Percentiles rank a stretch among this genome's conserved stretches.
These are phyloP conservation scores for Fusarium temperatum DNA, from an alignment of 2,329 filamentous ascomycete genomes.

Conservation along the genomic window DNA sequence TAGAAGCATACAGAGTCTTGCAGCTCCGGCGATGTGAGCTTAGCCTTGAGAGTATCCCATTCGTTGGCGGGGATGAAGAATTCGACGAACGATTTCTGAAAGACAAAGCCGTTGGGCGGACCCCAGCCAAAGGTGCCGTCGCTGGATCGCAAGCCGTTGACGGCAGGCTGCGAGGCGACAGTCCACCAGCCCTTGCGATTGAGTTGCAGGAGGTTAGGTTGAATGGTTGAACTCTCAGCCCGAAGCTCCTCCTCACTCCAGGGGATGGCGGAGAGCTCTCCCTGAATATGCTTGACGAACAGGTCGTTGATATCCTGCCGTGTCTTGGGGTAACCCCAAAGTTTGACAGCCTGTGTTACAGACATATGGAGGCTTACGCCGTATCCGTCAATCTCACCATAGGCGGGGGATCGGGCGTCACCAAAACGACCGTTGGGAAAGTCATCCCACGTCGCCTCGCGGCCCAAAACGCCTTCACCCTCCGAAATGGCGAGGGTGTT, in stretches of 20 bases:
- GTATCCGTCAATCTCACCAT: conserved; percentile 98
- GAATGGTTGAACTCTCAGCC: conserved; percentile 85
- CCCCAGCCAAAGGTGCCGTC: conserved; percentile 93
- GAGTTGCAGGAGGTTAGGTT: conserved; percentile 75
- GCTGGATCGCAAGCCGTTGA: conserved; percentile 82
- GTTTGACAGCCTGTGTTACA: conserved; percentile 79
- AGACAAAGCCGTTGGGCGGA: conserved; percentile 90
- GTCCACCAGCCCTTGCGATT: conserved; percentile 94
- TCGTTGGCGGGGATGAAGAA: conserved; percentile 84
- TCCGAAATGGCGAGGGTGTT: conserved; percentile 94
- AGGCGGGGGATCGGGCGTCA: conserved; percentile 90
- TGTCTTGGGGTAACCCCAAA: conserved; percentile 84
- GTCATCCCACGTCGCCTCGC: conserved; percentile 98
- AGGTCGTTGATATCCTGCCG: conserved; percentile 77
- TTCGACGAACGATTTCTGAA: conserved; percentile 98
- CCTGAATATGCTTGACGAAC: conserved; percentile 83
- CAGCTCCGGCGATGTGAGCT: conserved; percentile 66
- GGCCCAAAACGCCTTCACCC: conserved; percentile 85
- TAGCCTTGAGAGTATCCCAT: conserved; percentile 73
- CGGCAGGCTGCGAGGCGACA: conserved; percentile 91
- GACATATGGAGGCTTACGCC: conserved; percentile 95
- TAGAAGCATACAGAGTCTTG: conserved; percentile 84
- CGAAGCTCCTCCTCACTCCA: conserved; percentile 93
- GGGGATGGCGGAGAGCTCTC: conserved; percentile 82
- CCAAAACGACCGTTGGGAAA: conserved; percentile 97